Percentiles rank a stretch among this genome's conserved stretches.
Conservation (phyloP, 2,329 filamentous ascomycete genomes). For the Coniochaeta sp. region DNA sequence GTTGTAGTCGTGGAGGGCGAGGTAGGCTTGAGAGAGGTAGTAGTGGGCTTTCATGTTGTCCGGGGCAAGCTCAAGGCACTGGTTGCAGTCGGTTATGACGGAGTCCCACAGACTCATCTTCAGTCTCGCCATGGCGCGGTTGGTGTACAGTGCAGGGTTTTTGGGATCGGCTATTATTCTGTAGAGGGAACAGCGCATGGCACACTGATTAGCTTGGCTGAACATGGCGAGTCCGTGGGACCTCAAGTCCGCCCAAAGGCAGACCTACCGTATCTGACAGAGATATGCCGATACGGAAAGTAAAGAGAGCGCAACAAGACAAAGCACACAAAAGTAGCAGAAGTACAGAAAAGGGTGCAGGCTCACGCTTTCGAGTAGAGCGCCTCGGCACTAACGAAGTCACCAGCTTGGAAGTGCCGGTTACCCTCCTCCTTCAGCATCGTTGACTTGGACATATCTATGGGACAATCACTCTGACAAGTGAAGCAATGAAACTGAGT, state of each 20-base stretch:
- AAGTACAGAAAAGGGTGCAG: conserved; percentile 1
- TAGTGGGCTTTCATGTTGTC: conserved; percentile 74
- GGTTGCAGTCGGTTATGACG: conserved; percentile 69
- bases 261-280: background rate
- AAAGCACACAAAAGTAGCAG: background rate
- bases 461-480: no score
- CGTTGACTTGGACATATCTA: conserved; percentile 31
- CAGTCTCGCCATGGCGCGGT: conserved; percentile 76
- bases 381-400: conserved; percentile 58
- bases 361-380: conserved; percentile 66
- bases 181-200: background rate
- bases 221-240: background rate
- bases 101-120: conserved; percentile 66
- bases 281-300: background rate
- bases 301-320: background rate
- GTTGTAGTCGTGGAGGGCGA: conserved; percentile 64
- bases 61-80: conserved; percentile 61
- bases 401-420: conserved; percentile 53
- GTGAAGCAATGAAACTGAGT: background rate
- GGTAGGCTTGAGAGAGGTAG: conserved; percentile 75
- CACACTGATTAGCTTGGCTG: conserved; percentile 1
- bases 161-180: conserved; percentile 71
- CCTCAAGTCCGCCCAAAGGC: background rate
- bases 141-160: conserved; percentile 79
- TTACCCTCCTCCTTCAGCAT: conserved; percentile 54